A percentile compares a stretch with the other conserved stretches of the same genome.
Conservation (phyloP, 2,329 filamentous ascomycete species). For the Nannizziopsis barbatae region DNA sequence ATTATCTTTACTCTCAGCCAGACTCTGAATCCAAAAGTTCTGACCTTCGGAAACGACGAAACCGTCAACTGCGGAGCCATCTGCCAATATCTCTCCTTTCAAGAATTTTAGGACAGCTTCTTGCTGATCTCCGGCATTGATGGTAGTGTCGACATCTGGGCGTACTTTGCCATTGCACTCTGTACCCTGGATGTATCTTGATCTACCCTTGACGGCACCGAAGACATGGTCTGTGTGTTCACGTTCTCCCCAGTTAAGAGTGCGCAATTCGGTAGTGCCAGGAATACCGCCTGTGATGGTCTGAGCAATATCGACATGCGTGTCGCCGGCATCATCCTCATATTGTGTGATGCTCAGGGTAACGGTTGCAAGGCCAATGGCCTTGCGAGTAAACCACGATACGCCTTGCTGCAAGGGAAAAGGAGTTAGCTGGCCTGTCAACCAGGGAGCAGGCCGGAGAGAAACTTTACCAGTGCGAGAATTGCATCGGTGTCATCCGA, state of each 20-base stretch:
- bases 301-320: constrained; percentile 63
- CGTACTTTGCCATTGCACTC: constrained; percentile 28
- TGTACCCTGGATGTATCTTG: constrained; percentile 38
- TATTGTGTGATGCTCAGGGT: constrained; percentile 50
- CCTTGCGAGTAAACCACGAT: constrained; percentile 61
- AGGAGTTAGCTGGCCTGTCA: background rate
- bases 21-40: constrained; percentile 39
- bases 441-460: background rate
- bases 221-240: constrained; percentile 71
- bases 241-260: constrained; percentile 48
- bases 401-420: constrained; percentile 49
- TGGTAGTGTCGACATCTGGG: constrained; percentile 27
- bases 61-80: constrained; percentile 46
- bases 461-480: constrained; percentile 46
- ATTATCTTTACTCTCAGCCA: constrained; percentile 38
- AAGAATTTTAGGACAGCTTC: constrained; percentile 30
- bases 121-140: constrained; percentile 32
- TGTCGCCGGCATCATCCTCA: constrained; percentile 40
- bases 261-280: constrained; percentile 50
- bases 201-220: constrained; percentile 55
- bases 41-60: constrained; percentile 44
- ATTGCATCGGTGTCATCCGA: constrained; percentile 59
- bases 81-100: constrained; percentile 34
- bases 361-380: constrained; percentile 57
- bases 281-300: constrained; percentile 58